Base-by-base conservation (phyloP, 2,329 filamentous ascomycete species). In the Westerdykella ornata region DNA sequence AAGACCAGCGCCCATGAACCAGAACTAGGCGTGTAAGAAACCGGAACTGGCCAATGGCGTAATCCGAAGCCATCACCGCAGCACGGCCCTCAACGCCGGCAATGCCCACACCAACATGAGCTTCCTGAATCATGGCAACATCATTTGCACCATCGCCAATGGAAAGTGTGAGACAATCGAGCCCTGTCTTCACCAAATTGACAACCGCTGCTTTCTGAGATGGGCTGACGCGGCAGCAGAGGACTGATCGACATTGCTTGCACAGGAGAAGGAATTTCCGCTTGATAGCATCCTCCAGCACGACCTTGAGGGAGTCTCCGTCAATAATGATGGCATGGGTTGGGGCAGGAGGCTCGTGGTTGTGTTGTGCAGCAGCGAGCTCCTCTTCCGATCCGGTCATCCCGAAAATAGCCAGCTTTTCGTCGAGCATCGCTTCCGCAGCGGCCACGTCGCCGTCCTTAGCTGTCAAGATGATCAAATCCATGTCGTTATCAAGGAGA, bases 161-260 rank as follows among this genome's bases (percentile, higher is more conserved):
- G 8, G 88, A 86, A 11, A 94, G 74, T 1, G 92, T 96, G 81
- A 98, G 94, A 59, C 97, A 89, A 62, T 97, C 88, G 33, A 98
- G 73, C 17, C 92, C 90, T 47, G 82, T 83, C 72, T 96, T 96
- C 50, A 98, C 94, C 81, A 98, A 87, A 46, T 82, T 77, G 39
- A 97, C 92, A 30, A 98, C 92, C n/a, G 90, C 84, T 39, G 92
- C 94, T 67, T 98, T 98, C 62, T 98, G 92, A 29, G 88, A 86
- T 16, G 92, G 92, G 59, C 88, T 95, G 60, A 98, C 92, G 75
- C 92, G 85, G 65, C 92, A 98, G 70, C 94, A 98, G 19, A 98
- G 78, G 37, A 98, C 92, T 1, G 92, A 88, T 63, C 86, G 88
- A 75, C 94, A 98, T 66, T 94, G 86, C 69, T 97, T 97, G 75